Conservation (phyloP, 192 early-diverging fungal species). For the Cetraspora pellucida region DNA sequence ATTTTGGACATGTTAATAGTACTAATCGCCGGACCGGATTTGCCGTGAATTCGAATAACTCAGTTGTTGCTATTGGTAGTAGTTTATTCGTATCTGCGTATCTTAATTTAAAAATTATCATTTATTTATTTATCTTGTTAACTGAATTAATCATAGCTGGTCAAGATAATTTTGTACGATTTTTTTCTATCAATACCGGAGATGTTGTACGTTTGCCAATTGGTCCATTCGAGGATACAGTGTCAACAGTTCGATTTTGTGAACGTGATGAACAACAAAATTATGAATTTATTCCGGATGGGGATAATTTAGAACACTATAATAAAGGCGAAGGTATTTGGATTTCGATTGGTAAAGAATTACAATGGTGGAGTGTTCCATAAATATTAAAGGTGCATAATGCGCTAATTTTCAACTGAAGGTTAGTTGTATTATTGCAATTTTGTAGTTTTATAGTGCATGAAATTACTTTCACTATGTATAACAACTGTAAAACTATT, state of each 20-base stretch:
- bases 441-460: no score
- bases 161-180: constrained; percentile 16
- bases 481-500: no score
- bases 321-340: constrained; percentile 13
- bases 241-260: constrained; percentile 12
- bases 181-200: constrained; percentile 8
- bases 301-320: not conserved
- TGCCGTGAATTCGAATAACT: constrained; percentile 6
- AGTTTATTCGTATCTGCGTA: not conserved
- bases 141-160: not conserved
- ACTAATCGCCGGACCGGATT: constrained; percentile 6
- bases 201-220: not conserved
- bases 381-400: no score
- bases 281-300: not conserved
- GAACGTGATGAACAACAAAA: not conserved
- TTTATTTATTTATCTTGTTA: not conserved
- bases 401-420: no score
- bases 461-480: no score
- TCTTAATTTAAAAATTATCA: not conserved
- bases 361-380: constrained; percentile 15
- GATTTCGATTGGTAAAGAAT: not conserved
- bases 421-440: no score
- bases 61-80: constrained; percentile 14
- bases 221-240: constrained; percentile 18
- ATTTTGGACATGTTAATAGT: constrained; percentile 13